Conservation (phyloP, 352 stramenopile genomes). For the Peronospora destructor region DNA sequence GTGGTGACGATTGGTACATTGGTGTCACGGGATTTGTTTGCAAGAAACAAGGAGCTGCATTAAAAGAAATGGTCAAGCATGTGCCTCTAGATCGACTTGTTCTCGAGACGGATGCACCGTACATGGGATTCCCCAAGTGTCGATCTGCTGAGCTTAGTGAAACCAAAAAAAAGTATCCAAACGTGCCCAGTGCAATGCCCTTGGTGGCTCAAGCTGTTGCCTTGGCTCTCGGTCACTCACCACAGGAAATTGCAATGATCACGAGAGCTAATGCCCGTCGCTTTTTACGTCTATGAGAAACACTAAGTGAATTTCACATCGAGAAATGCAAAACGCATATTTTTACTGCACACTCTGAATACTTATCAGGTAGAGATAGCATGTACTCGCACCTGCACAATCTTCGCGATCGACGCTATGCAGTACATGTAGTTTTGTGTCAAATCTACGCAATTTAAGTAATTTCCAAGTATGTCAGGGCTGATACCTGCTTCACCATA, state of each 20-base stretch:
- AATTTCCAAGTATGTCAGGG: too few species aligned
- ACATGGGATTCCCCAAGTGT: constrained; percentile 83
- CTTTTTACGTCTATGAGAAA: constrained; percentile 51
- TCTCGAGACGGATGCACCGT: constrained; percentile 90
- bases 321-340: too few species aligned
- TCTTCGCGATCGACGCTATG: too few species aligned
- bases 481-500: too few species aligned
- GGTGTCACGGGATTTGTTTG: constrained; percentile 88
- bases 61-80: constrained; percentile 48
- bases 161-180: constrained; percentile 68
- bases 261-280: constrained; percentile 63
- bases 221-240: constrained; percentile 32
- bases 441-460: too few species aligned
- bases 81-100: constrained; percentile 80
- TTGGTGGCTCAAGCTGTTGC: constrained; percentile 53
- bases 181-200: constrained; percentile 64
- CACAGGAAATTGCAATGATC: constrained; percentile 50
- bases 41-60: constrained; percentile 56
- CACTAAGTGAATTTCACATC: too few species aligned
- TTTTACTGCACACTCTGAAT: too few species aligned
- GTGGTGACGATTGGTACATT: constrained; percentile 78
- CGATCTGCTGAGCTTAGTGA: constrained; percentile 30
- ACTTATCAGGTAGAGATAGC: too few species aligned
- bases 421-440: too few species aligned
- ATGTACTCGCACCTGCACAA: too few species aligned